Evolutionary conservation across 208 protist species (phyloP), one percentile per base, ranked within the genome.

Genomic region (Acanthamoeba triangularis): DNA sequence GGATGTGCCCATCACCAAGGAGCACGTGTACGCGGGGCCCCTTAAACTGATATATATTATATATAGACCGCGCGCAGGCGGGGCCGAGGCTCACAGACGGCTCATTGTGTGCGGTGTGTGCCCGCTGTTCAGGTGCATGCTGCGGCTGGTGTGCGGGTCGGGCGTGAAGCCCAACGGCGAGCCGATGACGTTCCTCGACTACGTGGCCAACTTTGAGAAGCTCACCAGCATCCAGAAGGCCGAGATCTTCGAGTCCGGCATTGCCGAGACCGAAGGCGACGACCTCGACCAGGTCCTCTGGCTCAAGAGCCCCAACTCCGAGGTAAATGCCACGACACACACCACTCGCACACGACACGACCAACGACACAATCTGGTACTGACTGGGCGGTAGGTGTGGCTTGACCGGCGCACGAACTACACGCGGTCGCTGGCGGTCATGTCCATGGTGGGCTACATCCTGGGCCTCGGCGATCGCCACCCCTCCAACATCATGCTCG

Each of bases 401-500:
- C 97, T 99, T 1, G 98, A 99, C 90, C 98, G 99, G 87, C 98
- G 99, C 30, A 99, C 98, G 37, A 99, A 98, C 72, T 99, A 99
- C 97, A 99, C 99, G 18, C 98, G 99, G 65, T 99, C 99, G 28
- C 96, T 99, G 11, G 99, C 99, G 3, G 98, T 99, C 20, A 99
- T 99, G 99, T 99, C 98, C 37, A 99, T 99, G 97, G 98, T 99
- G 72, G 98, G 99, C 99, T 99, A 99, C 96, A 99, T 99, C 44
- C 97, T 99, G 2, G 99, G 99, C 11, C 98, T 99, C 18, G 99
- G 99, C 69, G 99, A 99, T 97, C 98, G 99, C 18, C 99, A 99
- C 97, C 99, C 99, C 37, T 99, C 98, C 95, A 99, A 99, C 97
- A 96, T 99, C 1, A 99, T 99, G 99, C 97, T 99, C 8, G 98